These are phyloP conservation scores for Alisma plantagoaquatica DNA, from an alignment of 106 monocot species.

Conservation along the genomic window DNA sequence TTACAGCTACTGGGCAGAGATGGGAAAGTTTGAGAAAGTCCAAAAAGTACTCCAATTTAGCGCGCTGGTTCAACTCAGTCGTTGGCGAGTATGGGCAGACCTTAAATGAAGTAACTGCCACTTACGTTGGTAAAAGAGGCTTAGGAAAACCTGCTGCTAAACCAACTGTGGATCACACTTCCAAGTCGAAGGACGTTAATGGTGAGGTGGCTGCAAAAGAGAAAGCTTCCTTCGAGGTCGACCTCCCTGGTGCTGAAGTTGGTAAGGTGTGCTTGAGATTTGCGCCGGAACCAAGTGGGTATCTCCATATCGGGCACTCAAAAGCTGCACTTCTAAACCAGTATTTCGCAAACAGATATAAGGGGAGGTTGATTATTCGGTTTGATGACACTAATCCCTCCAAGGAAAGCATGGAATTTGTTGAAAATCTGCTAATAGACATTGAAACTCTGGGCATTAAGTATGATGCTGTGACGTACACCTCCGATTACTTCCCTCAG, in stretches of 20 bases:
- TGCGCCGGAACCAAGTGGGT: slow-evolving; percentile 97
- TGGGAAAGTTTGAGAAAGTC: slow-evolving; percentile 94
- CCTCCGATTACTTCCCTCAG: slow-evolving; percentile 71
- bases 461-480: slow-evolving; percentile 76
- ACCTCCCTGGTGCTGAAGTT: slow-evolving; percentile 83
- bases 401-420: slow-evolving; percentile 94
- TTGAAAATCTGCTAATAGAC: slow-evolving; percentile 81
- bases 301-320: slow-evolving; percentile 93
- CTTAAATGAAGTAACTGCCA: slow-evolving; percentile 52
- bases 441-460: slow-evolving; percentile 79
- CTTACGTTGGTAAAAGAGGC: slow-evolving; percentile 90
- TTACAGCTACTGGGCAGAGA: slow-evolving; percentile 75
- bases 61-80: slow-evolving; percentile 79
- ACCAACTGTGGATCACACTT: neutral
- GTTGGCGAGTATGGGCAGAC: slow-evolving; percentile 28
- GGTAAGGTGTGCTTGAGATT: slow-evolving; percentile 91
- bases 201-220: slow-evolving; percentile 23
- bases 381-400: slow-evolving; percentile 99
- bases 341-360: slow-evolving; percentile 80
- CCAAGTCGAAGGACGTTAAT: slow-evolving; percentile 18
- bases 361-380: slow-evolving; percentile 63
- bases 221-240: slow-evolving; percentile 52
- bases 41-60: slow-evolving; percentile 64
- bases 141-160: slow-evolving; percentile 59
- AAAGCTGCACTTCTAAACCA: slow-evolving; percentile 93